A percentile compares a stretch with the other conserved stretches of the same genome.
Evolutionary conservation across 805 yeast genomes (phyloP).

Genomic region (Suhomyces sp.): DNA sequence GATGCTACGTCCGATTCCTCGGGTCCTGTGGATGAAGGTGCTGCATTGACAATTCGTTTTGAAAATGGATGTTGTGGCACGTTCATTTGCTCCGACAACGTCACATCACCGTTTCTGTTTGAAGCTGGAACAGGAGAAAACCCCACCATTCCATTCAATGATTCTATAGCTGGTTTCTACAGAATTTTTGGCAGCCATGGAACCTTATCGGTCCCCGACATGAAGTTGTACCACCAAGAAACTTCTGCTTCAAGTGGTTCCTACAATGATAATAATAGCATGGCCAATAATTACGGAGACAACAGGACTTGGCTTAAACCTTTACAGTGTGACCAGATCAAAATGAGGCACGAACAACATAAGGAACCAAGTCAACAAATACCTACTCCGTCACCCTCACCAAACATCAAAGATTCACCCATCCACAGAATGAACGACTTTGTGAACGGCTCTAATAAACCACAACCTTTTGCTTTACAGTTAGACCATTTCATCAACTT

Average conservation of each 20-base stretch:
- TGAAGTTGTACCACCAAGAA: constrained; percentile 32
- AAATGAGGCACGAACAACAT: constrained; percentile 13
- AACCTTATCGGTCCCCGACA: constrained; percentile 38
- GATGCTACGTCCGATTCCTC: constrained; percentile 8
- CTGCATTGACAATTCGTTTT: constrained; percentile 32
- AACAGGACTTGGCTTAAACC: constrained; percentile 31
- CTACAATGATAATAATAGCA: constrained; percentile 9
- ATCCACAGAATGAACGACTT: constrained; percentile 12
- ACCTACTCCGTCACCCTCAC: constrained; percentile 34
- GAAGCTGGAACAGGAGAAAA: constrained; percentile 42
- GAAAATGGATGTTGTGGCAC: constrained; percentile 35
- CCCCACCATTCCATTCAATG: constrained; percentile 34
- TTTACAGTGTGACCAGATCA: constrained; percentile 21
- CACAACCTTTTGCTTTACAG: constrained; percentile 38
- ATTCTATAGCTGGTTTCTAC: constrained; percentile 32
- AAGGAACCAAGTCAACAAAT: constrained; percentile 10
- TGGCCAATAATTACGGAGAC: constrained; percentile 12
- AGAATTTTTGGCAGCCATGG: constrained; percentile 40
- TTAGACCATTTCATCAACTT: constrained; percentile 38
- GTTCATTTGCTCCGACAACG: constrained; percentile 39
- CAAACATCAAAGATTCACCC: constrained; percentile 22
- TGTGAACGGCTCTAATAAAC: constrained; percentile 6
- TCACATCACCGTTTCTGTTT: constrained; percentile 38
- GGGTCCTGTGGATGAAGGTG: constrained; percentile 39
- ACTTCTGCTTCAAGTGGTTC: background rate